Evolutionary conservation across 2,329 filamentous ascomycete species (phyloP), one percentile per base, ranked within the genome.

Genomic region (Fusarium coffeatum): DNA sequence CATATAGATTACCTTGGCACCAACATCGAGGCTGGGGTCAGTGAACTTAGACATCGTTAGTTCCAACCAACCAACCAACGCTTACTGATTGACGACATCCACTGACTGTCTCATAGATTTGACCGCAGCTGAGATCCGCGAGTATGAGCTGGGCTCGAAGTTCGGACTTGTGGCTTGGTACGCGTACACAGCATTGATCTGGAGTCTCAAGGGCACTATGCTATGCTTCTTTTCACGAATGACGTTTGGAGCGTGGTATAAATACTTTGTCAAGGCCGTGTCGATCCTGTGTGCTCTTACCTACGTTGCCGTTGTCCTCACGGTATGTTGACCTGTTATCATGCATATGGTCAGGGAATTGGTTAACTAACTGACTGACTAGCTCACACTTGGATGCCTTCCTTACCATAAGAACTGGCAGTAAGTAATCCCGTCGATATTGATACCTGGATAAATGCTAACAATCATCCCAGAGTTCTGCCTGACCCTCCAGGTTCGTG

Each of bases 141-240:
- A 77, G 4, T 72, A 79, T 25, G 62, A 65, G 0, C 59, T 72
- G 18, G 81, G 81, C 4, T 81, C 79, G 0, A 81, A 80, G 30
- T 69, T 80, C 13, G 71, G 83, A 51, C 69, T 83, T 22, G 64
- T 76, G 0, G 81, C 80, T 0, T 83, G 81, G 81, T 83, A 81
- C 27, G 74, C 74, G 10, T 82, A 82, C 30, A 78, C 79, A 0
- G 74, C 76, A 0, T 74, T 81, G 0, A 75, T 81, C 5, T 82
- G 79, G 79, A 76, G 66, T 11, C 64, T 78, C 10, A 78, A 78
- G 32, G 75, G 74, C 15, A 77, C 71, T 3, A 65, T 78, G 68
- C 42, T 78, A 2, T 76, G 67, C 9, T 78, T 78, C 60, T 78
- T 77, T 20, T 71, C 69, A 5, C 66, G 72, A 5, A 73, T 78